Conservation (phyloP, 2,329 filamentous ascomycete species). For the Canariomyces notabilis region DNA sequence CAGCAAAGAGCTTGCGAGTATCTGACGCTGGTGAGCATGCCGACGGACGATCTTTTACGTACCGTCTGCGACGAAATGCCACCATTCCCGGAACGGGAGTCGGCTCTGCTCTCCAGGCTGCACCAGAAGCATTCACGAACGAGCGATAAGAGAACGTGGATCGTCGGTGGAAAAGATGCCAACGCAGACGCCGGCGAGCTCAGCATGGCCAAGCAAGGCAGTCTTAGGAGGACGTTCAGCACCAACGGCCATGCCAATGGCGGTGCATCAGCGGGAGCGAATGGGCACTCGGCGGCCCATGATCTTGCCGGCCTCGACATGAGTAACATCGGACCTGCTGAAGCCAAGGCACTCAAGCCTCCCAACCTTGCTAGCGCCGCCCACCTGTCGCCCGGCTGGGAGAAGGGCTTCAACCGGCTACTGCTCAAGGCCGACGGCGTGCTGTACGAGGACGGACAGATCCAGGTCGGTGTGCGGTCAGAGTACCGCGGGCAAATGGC, state of each 20-base stretch:
- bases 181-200: conserved; percentile 78
- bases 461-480: conserved; percentile 86
- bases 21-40: conserved; percentile 74
- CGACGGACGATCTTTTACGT: conserved; percentile 83
- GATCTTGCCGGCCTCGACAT: conserved; percentile 84
- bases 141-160: conserved; percentile 94
- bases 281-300: conserved; percentile 46
- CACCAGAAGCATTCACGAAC: conserved; percentile 92
- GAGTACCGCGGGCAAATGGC: conserved; percentile 96
- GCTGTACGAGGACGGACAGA: conserved; percentile 89
- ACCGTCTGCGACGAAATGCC: conserved; percentile 99
- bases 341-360: conserved; percentile 54
- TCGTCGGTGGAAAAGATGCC: conserved; percentile 93
- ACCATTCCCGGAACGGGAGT: conserved; percentile 90
- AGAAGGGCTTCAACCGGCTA: conserved; percentile 79
- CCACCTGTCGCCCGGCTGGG: conserved; percentile 92
- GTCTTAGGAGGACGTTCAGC: conserved; percentile 82
- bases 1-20: conserved; percentile 98
- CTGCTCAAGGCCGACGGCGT: conserved; percentile 78
- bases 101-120: conserved; percentile 81
- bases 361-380: conserved; percentile 89
- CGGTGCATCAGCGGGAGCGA: conserved; percentile 43
- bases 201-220: conserved; percentile 71
- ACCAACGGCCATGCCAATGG: conserved; percentile 46
- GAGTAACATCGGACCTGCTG: conserved; percentile 52